A percentile compares a stretch with the other conserved stretches of the same genome.
Conservation (phyloP, 176 grass and related monocot genomes). For the Puya raimondii region DNA sequence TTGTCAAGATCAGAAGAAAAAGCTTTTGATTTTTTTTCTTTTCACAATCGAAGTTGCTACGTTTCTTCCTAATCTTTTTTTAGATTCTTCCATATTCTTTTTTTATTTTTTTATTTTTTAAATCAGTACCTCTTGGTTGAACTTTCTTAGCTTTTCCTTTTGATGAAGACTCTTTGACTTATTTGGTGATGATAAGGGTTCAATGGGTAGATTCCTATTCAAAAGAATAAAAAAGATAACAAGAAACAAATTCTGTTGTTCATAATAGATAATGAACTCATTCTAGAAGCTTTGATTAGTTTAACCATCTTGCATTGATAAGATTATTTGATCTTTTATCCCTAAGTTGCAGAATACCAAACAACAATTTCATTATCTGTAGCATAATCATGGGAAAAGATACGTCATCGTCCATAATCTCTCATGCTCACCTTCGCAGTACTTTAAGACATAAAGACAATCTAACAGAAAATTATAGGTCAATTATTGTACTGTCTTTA, state of each 20-base stretch:
- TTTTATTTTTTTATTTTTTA: not conserved
- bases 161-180: not conserved
- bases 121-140: not conserved
- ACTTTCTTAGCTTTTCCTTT: not conserved
- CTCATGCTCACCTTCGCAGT: not conserved
- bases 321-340: not conserved
- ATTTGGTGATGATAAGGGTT: no score
- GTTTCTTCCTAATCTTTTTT: not conserved
- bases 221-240: no score
- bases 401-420: not conserved
- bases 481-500: not conserved
- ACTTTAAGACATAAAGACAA: not conserved
- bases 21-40: not conserved
- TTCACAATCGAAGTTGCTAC: not conserved
- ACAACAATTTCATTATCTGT: not conserved
- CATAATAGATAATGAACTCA: no score
- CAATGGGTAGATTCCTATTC: no score
- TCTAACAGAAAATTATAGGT: not conserved
- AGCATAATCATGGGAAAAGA: not conserved
- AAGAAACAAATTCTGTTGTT: no score
- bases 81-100: slow-evolving; percentile 5
- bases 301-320: not conserved
- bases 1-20: not conserved
- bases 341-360: not conserved
- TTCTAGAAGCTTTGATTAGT: not conserved